A percentile compares a stretch with the other conserved stretches of the same genome.
Evolutionary conservation across 805 yeast species (phyloP).

Genomic region (Wickerhamiella siamensis): DNA sequence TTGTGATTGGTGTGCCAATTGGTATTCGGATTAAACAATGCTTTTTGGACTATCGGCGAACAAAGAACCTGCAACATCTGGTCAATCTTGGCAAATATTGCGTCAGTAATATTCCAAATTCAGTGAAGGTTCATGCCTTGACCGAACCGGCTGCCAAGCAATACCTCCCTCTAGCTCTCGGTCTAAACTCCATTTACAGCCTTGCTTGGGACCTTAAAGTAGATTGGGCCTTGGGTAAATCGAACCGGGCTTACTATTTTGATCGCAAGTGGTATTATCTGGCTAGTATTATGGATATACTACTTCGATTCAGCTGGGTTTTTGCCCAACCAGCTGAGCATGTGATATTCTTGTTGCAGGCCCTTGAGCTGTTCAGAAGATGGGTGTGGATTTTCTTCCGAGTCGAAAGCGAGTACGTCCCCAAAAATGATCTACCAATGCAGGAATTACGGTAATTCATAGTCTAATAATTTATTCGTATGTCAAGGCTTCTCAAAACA

Average conservation of each 20-base stretch:
- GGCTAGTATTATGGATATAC: slow-evolving; percentile 47
- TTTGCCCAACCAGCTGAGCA: slow-evolving; percentile 38
- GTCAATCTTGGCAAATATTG: slow-evolving; percentile 60
- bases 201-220: slow-evolving; percentile 77
- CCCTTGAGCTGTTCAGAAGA: slow-evolving; percentile 66
- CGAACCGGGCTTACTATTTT: slow-evolving; percentile 23
- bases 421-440: slow-evolving; percentile 11
- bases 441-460: background rate
- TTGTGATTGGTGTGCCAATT: slow-evolving; percentile 40
- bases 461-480: background rate
- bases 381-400: slow-evolving; percentile 83
- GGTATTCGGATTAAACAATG: slow-evolving; percentile 76
- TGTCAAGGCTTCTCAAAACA: too few relatives aligned
- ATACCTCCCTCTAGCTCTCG: slow-evolving; percentile 28
- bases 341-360: slow-evolving; percentile 54
- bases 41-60: slow-evolving; percentile 43
- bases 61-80: slow-evolving; percentile 42
- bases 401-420: slow-evolving; percentile 57
- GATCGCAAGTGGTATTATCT: slow-evolving; percentile 32
- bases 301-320: slow-evolving; percentile 66
- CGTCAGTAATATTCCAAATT: slow-evolving; percentile 13
- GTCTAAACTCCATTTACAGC: slow-evolving; percentile 61
- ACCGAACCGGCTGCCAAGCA: slow-evolving; percentile 4
- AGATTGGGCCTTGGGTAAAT: slow-evolving; percentile 72
- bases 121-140: slow-evolving; percentile 10